phyloP scores from a whole-genome alignment of 2,329 filamentous ascomycete genomes.

The Hypoxylon sp. region DNA sequence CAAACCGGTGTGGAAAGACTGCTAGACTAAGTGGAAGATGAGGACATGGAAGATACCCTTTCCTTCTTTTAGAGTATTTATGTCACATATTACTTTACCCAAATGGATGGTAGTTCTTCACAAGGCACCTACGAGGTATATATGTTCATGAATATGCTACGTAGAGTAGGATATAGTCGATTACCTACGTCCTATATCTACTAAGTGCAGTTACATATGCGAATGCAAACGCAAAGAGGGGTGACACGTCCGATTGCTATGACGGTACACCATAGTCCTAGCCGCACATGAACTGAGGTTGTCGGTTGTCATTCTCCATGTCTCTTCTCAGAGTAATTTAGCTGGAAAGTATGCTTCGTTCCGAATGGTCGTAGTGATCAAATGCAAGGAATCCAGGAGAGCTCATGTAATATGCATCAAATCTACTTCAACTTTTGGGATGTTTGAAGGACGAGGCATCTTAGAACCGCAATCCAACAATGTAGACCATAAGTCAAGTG shows the following conservation, averaged over 20 bases:
- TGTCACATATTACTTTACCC: not conserved
- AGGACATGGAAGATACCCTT: constrained; percentile 38
- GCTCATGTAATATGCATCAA: not conserved
- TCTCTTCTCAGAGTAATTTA: not conserved
- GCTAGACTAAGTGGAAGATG: constrained; percentile 15
- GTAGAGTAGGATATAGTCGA: constrained; percentile 1
- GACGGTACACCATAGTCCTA: not conserved
- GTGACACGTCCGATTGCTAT: not conserved
- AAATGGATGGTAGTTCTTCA: not conserved
- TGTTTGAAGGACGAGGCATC: not conserved
- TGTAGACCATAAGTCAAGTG: not conserved
- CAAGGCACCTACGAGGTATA: not conserved
- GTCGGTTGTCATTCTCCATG: not conserved
- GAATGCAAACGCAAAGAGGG: not conserved
- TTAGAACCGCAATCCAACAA: not conserved
- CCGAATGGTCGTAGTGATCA: not conserved
- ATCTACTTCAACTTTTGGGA: not conserved
- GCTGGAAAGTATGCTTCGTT: not conserved
- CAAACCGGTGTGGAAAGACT: constrained; percentile 11
- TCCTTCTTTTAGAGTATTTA: constrained; percentile 14
- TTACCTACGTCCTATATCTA: not conserved
- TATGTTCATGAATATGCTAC: not conserved
- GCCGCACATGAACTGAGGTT: not conserved
- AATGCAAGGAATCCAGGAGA: not conserved
- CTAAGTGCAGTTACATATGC: not conserved